A percentile compares a stretch with the other conserved stretches of the same genome.
Conservation (phyloP, 345 rosid species). For the Gossypium turneri region DNA sequence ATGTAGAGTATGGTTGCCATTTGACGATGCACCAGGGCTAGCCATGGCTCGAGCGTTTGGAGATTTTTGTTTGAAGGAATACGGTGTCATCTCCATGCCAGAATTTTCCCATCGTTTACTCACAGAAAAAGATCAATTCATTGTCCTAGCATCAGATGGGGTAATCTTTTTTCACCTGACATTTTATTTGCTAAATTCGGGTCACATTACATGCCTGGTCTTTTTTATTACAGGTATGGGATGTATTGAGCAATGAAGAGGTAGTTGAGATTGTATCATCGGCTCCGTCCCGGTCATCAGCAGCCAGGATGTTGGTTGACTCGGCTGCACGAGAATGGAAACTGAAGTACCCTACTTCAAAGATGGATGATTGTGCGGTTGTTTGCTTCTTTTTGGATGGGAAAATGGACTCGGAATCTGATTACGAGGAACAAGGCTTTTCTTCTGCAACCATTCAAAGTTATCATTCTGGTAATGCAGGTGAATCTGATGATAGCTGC, state of each 20-base stretch:
- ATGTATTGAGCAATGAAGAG: slow-evolving; percentile 94
- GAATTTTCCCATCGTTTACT: slow-evolving; percentile 86
- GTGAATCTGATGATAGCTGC: slow-evolving; percentile 65
- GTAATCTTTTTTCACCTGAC: slow-evolving; percentile 33
- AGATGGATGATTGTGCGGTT: slow-evolving; percentile 99
- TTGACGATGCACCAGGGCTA: slow-evolving; percentile 95
- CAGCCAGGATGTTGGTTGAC: slow-evolving; percentile 83
- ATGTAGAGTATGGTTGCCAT: slow-evolving; percentile 95
- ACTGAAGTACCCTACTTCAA: slow-evolving; percentile 94
- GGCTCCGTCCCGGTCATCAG: slow-evolving; percentile 70
- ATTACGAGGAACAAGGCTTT: slow-evolving; percentile 69
- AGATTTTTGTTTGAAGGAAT: slow-evolving; percentile 97
- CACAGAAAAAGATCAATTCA: slow-evolving; percentile 86
- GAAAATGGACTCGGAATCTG: slow-evolving; percentile 88
- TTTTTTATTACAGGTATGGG: slow-evolving; percentile 72
- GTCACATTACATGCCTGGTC: no score
- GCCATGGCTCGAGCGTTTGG: slow-evolving; percentile 99
- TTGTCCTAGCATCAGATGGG: slow-evolving; percentile 98
- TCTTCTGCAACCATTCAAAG: slow-evolving; percentile 78
- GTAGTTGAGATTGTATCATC: slow-evolving; percentile 87
- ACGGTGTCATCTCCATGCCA: slow-evolving; percentile 91
- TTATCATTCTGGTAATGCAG: slow-evolving; percentile 62
- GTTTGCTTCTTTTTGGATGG: slow-evolving; percentile 93
- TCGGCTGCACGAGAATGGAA: slow-evolving; percentile 95
- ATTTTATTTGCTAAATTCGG: no score